Base-by-base conservation (phyloP, 139 green algal species). In the Chlorella sp. region DNA sequence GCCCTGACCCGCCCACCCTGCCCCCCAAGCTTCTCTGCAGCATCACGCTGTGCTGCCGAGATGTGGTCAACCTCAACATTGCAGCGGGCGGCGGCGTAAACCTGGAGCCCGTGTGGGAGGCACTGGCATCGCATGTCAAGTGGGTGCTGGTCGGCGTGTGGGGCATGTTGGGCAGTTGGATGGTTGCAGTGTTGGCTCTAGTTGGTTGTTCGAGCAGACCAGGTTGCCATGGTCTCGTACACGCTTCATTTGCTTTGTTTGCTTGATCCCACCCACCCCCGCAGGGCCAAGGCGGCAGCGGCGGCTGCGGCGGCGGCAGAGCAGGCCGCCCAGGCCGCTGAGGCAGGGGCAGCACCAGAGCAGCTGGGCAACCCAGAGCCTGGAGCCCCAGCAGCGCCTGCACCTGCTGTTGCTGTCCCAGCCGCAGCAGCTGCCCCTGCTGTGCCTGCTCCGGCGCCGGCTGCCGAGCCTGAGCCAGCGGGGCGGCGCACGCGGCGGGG, bases 81-180 rank as follows among this genome's bases (percentile, higher is more conserved):
- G 76, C 76, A 13, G 36, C 36, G 6, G 76, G 74, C 30, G 74
- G 60, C 25, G 9, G 60, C 36, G 39, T 82, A 1, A 18, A 34
- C 36, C 25, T 82, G 36, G 60, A 51, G 23, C 76, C 76, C 4
- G 26, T 82, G 23, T 82, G 76, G 76, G 20, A 36, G 9, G 76
- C 76, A 4, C 36, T 82, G 76, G 76, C 76, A 1, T 23, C 38
- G 4, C 56, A 36, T 21, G 9, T 82, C 25, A 60, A n/a, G 76
- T 72, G 60, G 56, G 32, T 47, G 30, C n/a, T 44, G 26, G 60
- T 2, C 21, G 30, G 18, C 23, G 60, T 30, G 18, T 1, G 60
- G 6, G 13, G 60, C 21, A n/a, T n/a, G n/a, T n/a, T n/a, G n/a
- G n/a, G 60, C 20, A n/a, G 60, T 28, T 67, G 18, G 25, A 67